A percentile compares a stretch with the other conserved stretches of the same genome.
phyloP scores from a whole-genome alignment of 2,329 filamentous ascomycete genomes.

The Ambrosiella xylebori region DNA sequence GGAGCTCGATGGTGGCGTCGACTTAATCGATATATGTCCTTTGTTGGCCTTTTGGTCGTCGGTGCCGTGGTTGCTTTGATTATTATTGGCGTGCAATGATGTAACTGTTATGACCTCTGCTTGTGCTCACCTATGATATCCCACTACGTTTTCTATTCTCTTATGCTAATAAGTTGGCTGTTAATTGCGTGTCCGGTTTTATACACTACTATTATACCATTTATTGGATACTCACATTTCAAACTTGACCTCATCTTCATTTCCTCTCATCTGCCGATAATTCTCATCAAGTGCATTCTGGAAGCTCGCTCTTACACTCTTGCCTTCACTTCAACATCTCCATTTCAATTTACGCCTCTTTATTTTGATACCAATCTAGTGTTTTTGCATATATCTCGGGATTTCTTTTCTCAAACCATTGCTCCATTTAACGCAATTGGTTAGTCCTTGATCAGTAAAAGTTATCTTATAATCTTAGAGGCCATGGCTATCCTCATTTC shows the following conservation, averaged over 20 bases:
- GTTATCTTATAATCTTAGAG: not conserved
- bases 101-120: not conserved
- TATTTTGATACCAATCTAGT: not conserved
- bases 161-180: not conserved
- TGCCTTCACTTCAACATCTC: not conserved
- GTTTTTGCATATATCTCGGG: not conserved
- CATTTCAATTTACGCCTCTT: not conserved
- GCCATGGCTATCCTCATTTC: not conserved
- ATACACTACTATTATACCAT: not conserved
- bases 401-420: not conserved
- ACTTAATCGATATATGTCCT: slow-evolving; percentile 40
- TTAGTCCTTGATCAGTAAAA: not conserved
- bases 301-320: not conserved
- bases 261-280: not conserved
- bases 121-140: not conserved
- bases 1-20: slow-evolving; percentile 43
- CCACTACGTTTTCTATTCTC: not conserved
- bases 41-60: slow-evolving; percentile 37
- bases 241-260: not conserved
- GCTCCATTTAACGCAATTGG: not conserved
- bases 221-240: slow-evolving; percentile 1
- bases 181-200: not conserved
- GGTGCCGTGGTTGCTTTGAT: slow-evolving; percentile 34
- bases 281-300: not conserved
- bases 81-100: slow-evolving; percentile 29